A percentile compares a stretch with the other conserved stretches of the same genome.
These are phyloP conservation scores for Dendrobium huoshanense DNA, from an alignment of 106 monocot species.

Conservation along the genomic window DNA sequence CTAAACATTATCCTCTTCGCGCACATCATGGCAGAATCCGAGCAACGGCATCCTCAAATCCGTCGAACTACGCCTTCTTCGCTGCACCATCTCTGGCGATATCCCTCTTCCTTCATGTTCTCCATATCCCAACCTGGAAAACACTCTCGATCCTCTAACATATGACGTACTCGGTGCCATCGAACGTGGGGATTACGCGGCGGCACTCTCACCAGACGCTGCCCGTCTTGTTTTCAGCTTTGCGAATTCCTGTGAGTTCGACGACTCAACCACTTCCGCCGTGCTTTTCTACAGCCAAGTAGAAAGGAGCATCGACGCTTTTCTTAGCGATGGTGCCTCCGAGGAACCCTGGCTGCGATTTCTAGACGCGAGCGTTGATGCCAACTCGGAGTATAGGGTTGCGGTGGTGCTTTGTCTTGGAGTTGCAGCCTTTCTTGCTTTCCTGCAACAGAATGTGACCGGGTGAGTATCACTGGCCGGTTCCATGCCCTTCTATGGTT, in stretches of 20 bases:
- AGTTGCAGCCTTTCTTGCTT: slow-evolving; percentile 74
- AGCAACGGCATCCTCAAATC: slow-evolving; percentile 22
- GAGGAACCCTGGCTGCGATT: slow-evolving; percentile 43
- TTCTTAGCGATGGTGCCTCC: slow-evolving; percentile 20
- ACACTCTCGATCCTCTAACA: slow-evolving; percentile 26
- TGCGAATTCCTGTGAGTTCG: slow-evolving; percentile 38
- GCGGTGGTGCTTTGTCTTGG: slow-evolving; percentile 54
- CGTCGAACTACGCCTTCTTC: slow-evolving; percentile 91
- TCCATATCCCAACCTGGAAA: not conserved
- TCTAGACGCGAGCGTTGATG: slow-evolving; percentile 13
- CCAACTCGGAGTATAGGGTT: slow-evolving; percentile 27
- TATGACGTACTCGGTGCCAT: slow-evolving; percentile 43
- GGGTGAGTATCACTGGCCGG: slow-evolving; percentile 37
- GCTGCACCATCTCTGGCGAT: slow-evolving; percentile 47
- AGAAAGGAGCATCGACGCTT: slow-evolving; percentile 34
- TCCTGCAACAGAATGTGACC: slow-evolving; percentile 76
- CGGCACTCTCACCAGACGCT: slow-evolving; percentile 45
- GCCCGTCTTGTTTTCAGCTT: slow-evolving; percentile 35
- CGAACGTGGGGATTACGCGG: slow-evolving; percentile 59
- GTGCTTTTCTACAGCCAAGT: slow-evolving; percentile 52
- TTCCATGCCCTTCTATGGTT: too few relatives aligned
- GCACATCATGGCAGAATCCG: slow-evolving; percentile 10
- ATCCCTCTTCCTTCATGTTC: slow-evolving; percentile 9
- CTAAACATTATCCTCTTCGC: not conserved
- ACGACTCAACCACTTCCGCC: slow-evolving; percentile 36